Conservation (phyloP, 2,329 filamentous ascomycete species). For the Xylariaceae sp. region DNA sequence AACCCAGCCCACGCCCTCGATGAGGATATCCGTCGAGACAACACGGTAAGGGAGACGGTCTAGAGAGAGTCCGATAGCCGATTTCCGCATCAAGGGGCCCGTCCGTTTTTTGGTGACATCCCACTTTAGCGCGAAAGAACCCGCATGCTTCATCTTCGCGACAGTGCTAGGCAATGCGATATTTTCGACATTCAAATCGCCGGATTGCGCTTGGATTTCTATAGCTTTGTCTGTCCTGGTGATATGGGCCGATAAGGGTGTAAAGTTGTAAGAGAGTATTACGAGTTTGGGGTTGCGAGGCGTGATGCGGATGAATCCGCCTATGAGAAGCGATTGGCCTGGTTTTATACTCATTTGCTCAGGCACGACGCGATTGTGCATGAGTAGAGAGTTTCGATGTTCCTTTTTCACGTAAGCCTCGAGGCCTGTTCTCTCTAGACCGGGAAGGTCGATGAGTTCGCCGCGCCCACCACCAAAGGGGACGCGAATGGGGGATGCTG, state of each 20-base stretch:
- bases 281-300: slow-evolving; percentile 61
- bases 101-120: slow-evolving; percentile 80
- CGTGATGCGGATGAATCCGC: slow-evolving; percentile 83
- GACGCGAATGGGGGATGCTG: slow-evolving; percentile 88
- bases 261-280: slow-evolving; percentile 82
- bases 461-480: slow-evolving; percentile 83
- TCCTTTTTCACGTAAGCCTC: slow-evolving; percentile 66
- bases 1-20: slow-evolving; percentile 92
- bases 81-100: slow-evolving; percentile 64
- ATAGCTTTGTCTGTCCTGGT: slow-evolving; percentile 78
- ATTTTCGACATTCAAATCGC: slow-evolving; percentile 56
- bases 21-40: slow-evolving; percentile 75
- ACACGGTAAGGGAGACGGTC: slow-evolving; percentile 75
- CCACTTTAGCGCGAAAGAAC: slow-evolving; percentile 68
- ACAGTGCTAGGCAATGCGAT: slow-evolving; percentile 59
- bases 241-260: slow-evolving; percentile 70
- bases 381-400: slow-evolving; percentile 65
- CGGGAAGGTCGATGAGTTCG: slow-evolving; percentile 90
- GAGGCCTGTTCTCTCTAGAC: slow-evolving; percentile 70
- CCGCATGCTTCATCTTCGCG: slow-evolving; percentile 63
- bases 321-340: slow-evolving; percentile 76
- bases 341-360: slow-evolving; percentile 69
- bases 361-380: slow-evolving; percentile 72
- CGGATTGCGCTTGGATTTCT: slow-evolving; percentile 63
- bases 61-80: slow-evolving; percentile 59